These are phyloP conservation scores for Nakazawaea anatomiae DNA, from an alignment of 805 yeast species.

Conservation along the genomic window DNA sequence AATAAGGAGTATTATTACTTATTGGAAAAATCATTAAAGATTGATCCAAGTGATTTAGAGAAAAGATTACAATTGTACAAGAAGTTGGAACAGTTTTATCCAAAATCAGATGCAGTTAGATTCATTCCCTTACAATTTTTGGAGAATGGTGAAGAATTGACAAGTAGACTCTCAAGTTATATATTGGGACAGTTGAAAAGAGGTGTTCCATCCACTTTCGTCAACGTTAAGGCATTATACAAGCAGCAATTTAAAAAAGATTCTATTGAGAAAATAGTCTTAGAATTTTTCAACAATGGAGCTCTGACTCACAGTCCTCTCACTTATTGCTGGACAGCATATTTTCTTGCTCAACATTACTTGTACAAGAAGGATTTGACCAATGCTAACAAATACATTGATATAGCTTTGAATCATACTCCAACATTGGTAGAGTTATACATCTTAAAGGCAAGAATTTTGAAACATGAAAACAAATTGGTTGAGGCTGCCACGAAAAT, in stretches of 20 bases:
- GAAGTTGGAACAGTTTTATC: conserved; percentile 64
- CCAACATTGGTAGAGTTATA: conserved; percentile 84
- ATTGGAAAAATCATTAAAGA: conserved; percentile 61
- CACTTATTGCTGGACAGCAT: conserved; percentile 60
- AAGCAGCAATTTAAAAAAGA: conserved; percentile 32
- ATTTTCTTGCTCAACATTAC: conserved; percentile 75
- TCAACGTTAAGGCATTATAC: conserved; percentile 78
- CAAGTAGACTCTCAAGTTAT: conserved; percentile 43
- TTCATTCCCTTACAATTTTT: conserved; percentile 74
- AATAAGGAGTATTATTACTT: conserved; percentile 56
- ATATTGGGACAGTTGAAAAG: conserved; percentile 56
- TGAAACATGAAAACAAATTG: conserved; percentile 63
- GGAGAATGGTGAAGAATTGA: conserved; percentile 42
- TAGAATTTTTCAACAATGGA: conserved; percentile 28
- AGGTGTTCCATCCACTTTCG: conserved; percentile 89
- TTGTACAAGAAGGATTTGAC: conserved; percentile 47
- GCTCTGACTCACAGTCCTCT: conserved; percentile 29
- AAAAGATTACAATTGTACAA: conserved; percentile 56
- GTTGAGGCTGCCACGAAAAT: conserved; percentile 58
- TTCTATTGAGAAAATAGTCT: conserved; percentile 48
- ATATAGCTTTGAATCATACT: conserved; percentile 60
- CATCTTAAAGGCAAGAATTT: conserved; percentile 72
- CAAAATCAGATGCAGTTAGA: conserved; percentile 75
- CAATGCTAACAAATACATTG: conserved; percentile 51
- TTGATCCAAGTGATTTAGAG: conserved; percentile 38